Evolutionary conservation across 441 rosid species (phyloP).

Genomic region (Sinapis alba): DNA sequence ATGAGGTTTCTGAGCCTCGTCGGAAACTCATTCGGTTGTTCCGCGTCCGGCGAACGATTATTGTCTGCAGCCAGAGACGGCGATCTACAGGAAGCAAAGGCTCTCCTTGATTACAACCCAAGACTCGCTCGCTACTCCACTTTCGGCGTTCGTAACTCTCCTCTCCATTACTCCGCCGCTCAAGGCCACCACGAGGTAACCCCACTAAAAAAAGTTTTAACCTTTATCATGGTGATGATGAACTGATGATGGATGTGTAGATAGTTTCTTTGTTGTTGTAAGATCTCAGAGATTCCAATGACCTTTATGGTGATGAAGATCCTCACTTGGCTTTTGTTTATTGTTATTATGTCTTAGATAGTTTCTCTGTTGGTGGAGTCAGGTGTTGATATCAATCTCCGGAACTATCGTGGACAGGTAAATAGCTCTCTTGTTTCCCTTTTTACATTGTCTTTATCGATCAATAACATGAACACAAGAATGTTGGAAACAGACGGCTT

Average conservation of each 20-base stretch:
- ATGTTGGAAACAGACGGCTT: conserved; percentile 67
- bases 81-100: conserved; percentile 91
- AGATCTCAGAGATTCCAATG: neutral
- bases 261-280: conserved; percentile 79
- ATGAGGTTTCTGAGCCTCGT: conserved; percentile 85
- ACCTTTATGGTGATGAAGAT: conserved; percentile 3
- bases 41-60: conserved; percentile 94
- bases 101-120: conserved; percentile 83
- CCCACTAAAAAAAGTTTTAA: neutral
- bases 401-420: conserved; percentile 99
- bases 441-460: neutral
- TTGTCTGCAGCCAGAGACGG: conserved; percentile 98
- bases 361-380: conserved; percentile 90
- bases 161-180: conserved; percentile 96
- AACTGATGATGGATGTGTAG: conserved; percentile 41
- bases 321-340: conserved; percentile 10
- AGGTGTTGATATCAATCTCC: conserved; percentile 93
- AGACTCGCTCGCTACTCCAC: conserved; percentile 92
- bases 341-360: conserved; percentile 51
- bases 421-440: conserved; percentile 5
- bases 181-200: conserved; percentile 98
- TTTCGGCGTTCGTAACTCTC: conserved; percentile 92
- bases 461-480: neutral
- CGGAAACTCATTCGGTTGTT: conserved; percentile 95
- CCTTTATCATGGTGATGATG: conserved; percentile 8